Conservation (phyloP, 495 filamentous ascomycete species). For the Aspergillus diversus region DNA sequence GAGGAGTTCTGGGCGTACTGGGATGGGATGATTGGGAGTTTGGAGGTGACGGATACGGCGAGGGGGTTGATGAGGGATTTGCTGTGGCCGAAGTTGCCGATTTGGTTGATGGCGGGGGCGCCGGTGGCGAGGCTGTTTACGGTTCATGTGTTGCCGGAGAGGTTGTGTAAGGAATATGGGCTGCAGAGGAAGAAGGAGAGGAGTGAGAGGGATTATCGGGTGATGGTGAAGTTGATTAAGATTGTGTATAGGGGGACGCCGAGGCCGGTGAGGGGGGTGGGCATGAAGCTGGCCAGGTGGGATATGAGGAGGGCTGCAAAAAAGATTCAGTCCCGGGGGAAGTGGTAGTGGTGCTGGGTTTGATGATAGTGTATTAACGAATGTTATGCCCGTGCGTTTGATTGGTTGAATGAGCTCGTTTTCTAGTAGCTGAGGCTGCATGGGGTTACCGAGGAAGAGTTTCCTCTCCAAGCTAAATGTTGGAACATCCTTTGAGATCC, state of each 20-base stretch:
- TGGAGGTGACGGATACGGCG: neutral
- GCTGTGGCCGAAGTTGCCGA: neutral
- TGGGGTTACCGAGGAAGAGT: too few relatives aligned
- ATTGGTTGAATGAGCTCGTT: too few relatives aligned
- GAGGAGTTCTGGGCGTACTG: slow-evolving; percentile 44
- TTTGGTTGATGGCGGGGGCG: slow-evolving; percentile 24
- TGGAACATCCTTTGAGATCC: too few relatives aligned
- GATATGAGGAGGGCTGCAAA: neutral
- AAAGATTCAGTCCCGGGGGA: neutral
- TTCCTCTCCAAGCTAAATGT: too few relatives aligned
- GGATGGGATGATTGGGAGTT: slow-evolving; percentile 24
- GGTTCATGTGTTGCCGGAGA: slow-evolving; percentile 11
- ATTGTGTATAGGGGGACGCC: neutral
- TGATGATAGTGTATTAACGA: too few relatives aligned
- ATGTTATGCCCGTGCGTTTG: too few relatives aligned
- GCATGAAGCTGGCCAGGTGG: neutral
- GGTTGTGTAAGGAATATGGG: slow-evolving; percentile 20
- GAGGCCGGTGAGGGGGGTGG: neutral
- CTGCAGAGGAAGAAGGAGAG: neutral
- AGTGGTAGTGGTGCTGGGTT: neutral
- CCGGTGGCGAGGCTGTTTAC: slow-evolving; percentile 30
- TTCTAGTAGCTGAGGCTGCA: too few relatives aligned
- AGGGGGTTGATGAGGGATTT: neutral
- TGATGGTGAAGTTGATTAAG: neutral
- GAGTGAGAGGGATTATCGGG: neutral